Percentiles rank a stretch among this genome's conserved stretches.
phyloP scores from a whole-genome alignment of 768 basidiomycete genomes.

The Chlorophyllum brunneum region DNA sequence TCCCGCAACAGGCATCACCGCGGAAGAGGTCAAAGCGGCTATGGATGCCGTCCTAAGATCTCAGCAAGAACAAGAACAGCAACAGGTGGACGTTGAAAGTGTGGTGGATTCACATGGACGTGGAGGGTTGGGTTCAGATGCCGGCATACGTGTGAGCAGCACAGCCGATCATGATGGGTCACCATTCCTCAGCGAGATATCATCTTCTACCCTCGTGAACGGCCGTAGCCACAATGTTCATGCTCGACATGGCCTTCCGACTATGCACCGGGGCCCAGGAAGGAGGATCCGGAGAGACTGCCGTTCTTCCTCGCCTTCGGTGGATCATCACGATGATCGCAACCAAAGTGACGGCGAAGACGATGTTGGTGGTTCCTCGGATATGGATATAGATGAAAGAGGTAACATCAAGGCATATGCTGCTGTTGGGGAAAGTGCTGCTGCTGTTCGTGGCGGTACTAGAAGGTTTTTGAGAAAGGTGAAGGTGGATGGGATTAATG shows the following conservation, averaged over 20 bases:
- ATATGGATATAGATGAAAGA: slow-evolving; percentile 7
- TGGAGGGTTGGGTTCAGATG: background rate
- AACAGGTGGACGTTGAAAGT: background rate
- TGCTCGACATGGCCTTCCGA: slow-evolving; percentile 1
- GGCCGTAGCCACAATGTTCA: background rate
- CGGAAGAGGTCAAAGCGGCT: slow-evolving; percentile 14
- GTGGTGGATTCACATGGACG: background rate
- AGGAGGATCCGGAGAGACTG: background rate
- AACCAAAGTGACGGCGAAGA: background rate
- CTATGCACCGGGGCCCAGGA: background rate
- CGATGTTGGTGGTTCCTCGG: background rate
- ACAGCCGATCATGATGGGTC: slow-evolving; percentile 7
- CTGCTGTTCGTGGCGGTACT: background rate
- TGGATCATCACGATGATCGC: background rate
- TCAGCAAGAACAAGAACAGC: background rate
- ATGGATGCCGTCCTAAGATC: slow-evolving; percentile 12
- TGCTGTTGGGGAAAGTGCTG: background rate
- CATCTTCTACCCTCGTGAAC: background rate
- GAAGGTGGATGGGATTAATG: slow-evolving; percentile 8
- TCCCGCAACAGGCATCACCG: slow-evolving; percentile 11
- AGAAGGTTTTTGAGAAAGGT: background rate
- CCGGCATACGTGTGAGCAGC: background rate
- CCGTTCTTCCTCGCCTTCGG: background rate
- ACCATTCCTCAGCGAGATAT: slow-evolving; percentile 10
- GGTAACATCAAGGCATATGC: slow-evolving; percentile 1